Conservation (phyloP, 305 asterid species). For the Salvia sclarea region DNA sequence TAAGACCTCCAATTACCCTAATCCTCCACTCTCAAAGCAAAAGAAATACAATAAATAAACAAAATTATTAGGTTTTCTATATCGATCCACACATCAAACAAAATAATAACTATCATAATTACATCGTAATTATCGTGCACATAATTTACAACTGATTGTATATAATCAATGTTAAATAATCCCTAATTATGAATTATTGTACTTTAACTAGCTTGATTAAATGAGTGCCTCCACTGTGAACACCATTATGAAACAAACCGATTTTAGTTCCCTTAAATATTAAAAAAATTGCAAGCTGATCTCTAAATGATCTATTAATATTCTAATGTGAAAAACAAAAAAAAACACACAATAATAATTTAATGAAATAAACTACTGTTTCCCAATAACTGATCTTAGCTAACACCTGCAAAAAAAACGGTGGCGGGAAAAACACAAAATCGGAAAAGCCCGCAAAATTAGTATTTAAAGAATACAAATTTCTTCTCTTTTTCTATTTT, state of each 20-base stretch:
- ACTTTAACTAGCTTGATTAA: not conserved
- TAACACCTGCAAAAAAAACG: not conserved
- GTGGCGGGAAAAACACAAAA: constrained; percentile 13
- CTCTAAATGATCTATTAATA: not conserved
- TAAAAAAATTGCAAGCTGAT: not conserved
- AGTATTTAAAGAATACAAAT: not conserved
- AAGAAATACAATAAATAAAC: too few species aligned
- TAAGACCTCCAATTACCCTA: too few species aligned
- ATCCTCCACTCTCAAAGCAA: too few species aligned
- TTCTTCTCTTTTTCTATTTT: not conserved
- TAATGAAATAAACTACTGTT: not conserved
- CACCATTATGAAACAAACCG: not conserved
- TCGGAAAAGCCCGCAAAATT: constrained; percentile 1
- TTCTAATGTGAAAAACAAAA: too few species aligned
- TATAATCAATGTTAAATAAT: not conserved
- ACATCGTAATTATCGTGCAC: not conserved
- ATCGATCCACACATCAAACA: too few species aligned
- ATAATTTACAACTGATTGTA: not conserved
- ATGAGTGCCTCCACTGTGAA: not conserved
- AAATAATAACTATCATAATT: not conserved
- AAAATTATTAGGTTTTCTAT: not conserved
- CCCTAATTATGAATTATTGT: not conserved
- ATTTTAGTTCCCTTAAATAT: not conserved
- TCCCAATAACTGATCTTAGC: not conserved
- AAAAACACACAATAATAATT: not conserved